Percentiles rank a stretch among this genome's conserved stretches.
These are phyloP conservation scores for Solanum chacoense DNA, from an alignment of 305 asterid species.

Conservation along the genomic window DNA sequence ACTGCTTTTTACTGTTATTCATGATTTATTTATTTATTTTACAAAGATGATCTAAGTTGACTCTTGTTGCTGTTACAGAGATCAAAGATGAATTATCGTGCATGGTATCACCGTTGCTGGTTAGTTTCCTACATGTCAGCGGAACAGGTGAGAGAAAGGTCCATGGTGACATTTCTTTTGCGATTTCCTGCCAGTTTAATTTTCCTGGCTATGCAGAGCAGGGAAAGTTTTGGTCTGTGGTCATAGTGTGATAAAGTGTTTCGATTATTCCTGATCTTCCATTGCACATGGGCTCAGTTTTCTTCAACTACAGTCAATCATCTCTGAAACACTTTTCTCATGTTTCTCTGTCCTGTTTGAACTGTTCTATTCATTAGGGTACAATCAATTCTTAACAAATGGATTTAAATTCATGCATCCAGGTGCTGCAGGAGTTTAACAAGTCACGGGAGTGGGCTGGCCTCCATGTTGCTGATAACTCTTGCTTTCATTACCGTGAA, in stretches of 20 bases:
- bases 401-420: slow-evolving; percentile 1
- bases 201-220: not conserved
- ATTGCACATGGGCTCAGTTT: not conserved
- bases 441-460: slow-evolving; percentile 68
- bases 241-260: not conserved
- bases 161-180: not conserved
- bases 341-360: not conserved
- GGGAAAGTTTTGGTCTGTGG: not conserved
- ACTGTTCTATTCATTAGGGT: not conserved
- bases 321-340: not conserved
- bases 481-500: slow-evolving; percentile 88
- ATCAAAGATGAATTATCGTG: slow-evolving; percentile 93
- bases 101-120: slow-evolving; percentile 97
- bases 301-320: not conserved
- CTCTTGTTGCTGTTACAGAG: slow-evolving; percentile 33
- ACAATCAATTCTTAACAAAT: not conserved
- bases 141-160: slow-evolving; percentile 42
- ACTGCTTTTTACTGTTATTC: not conserved
- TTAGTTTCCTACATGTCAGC: slow-evolving; percentile 70
- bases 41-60: not conserved
- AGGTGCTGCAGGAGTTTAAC: slow-evolving; percentile 58
- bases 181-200: slow-evolving; percentile 7
- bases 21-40: not conserved
- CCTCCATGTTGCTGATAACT: slow-evolving; percentile 90
- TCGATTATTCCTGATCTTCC: not conserved